Percentiles rank a stretch among this genome's conserved stretches.
Conservation (phyloP, 345 rosid genomes). For the Arabidopsis suecica region DNA sequence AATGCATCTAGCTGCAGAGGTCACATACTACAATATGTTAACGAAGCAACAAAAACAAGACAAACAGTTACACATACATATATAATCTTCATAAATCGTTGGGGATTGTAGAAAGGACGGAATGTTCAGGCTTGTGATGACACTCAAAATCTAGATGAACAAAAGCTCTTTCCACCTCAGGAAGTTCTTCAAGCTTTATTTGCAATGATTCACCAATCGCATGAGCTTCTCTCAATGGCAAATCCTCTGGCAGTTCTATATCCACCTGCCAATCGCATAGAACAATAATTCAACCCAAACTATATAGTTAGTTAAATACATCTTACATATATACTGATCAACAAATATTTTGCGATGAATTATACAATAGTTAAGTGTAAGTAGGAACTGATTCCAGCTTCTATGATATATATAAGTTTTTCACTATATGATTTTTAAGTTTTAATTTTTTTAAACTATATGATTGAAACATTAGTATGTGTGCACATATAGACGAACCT, state of each 20-base stretch:
- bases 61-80: constrained; percentile 10
- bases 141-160: constrained; percentile 94
- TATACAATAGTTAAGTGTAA: not conserved
- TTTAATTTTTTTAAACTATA: not conserved
- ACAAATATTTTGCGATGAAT: not conserved
- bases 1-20: constrained; percentile 12
- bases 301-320: constrained; percentile 1
- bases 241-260: constrained; percentile 84
- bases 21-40: constrained; percentile 3
- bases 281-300: not conserved
- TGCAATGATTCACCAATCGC: constrained; percentile 80
- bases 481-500: constrained; percentile 53
- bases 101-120: constrained; percentile 70
- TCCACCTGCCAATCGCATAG: constrained; percentile 58
- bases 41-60: not conserved
- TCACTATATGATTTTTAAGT: no score
- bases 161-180: constrained; percentile 90
- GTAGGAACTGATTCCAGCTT: not conserved
- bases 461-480: not conserved
- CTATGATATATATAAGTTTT: not conserved
- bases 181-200: constrained; percentile 78
- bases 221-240: constrained; percentile 81
- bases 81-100: constrained; percentile 39
- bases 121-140: constrained; percentile 89
- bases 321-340: not conserved